phyloP scores from a whole-genome alignment of 208 protist genomes.

The Wallacemonas sp. region DNA sequence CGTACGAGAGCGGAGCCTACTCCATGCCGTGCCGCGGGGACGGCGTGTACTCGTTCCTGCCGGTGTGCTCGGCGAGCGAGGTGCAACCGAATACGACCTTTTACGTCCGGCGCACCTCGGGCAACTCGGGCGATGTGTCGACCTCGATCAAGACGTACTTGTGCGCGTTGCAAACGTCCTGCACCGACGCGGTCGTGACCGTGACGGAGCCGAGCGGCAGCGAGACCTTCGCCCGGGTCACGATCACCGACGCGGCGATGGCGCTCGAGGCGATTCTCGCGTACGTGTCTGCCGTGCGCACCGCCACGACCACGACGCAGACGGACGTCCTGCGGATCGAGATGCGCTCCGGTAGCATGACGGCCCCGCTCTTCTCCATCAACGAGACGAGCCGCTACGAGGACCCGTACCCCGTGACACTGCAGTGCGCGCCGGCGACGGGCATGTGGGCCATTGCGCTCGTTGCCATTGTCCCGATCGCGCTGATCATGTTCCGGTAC shows the following conservation, averaged over 20 bases:
- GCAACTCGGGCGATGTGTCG: not conserved
- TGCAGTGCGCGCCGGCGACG: slow-evolving; percentile 35
- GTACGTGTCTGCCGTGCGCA: slow-evolving; percentile 46
- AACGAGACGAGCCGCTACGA: slow-evolving; percentile 42
- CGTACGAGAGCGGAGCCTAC: slow-evolving; percentile 28
- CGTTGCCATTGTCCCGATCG: slow-evolving; percentile 43
- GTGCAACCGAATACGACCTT: slow-evolving; percentile 22
- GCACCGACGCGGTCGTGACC: slow-evolving; percentile 8
- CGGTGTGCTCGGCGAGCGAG: slow-evolving; percentile 25
- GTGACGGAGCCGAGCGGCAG: slow-evolving; percentile 11
- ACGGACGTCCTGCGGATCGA: slow-evolving; percentile 12
- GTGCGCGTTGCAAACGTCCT: slow-evolving; percentile 14
- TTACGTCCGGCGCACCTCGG: slow-evolving; percentile 22
- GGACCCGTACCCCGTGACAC: slow-evolving; percentile 11
- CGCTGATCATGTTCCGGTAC: slow-evolving; percentile 55
- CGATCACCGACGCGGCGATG: slow-evolving; percentile 30
- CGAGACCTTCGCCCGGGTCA: slow-evolving; percentile 28
- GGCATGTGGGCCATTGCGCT: slow-evolving; percentile 70
- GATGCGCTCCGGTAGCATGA: slow-evolving; percentile 31
- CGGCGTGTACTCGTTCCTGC: slow-evolving; percentile 46
- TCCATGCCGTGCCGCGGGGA: slow-evolving; percentile 40
- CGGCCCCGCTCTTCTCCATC: slow-evolving; percentile 46
- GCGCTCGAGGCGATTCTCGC: slow-evolving; percentile 51
- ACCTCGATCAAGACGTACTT: slow-evolving; percentile 2
- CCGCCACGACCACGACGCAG: slow-evolving; percentile 5